Evolutionary conservation across 129 eudicot genomes (phyloP).

Genomic region (Oenanthe sinensis): DNA sequence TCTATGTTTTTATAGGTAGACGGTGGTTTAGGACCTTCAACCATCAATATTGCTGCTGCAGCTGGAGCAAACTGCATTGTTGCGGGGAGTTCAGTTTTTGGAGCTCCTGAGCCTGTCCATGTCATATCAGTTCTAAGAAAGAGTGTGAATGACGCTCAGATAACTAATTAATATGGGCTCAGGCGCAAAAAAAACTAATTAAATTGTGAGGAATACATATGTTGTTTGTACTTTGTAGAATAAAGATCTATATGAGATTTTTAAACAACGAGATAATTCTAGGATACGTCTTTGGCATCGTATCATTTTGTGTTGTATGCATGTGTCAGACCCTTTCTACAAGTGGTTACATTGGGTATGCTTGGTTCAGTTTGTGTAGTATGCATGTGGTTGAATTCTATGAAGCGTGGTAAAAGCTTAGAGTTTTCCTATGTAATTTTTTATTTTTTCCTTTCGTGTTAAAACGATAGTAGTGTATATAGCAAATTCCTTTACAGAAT

Average conservation of each 20-base stretch:
- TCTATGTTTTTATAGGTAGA: conserved; percentile 53
- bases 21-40: conserved; percentile 96
- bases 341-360: neutral
- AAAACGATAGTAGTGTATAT: neutral
- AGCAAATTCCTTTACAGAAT: too few species aligned
- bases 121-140: conserved; percentile 64
- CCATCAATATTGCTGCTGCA: conserved; percentile 67
- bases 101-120: conserved; percentile 75
- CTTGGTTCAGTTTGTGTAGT: neutral
- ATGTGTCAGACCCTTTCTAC: neutral
- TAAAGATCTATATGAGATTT: neutral
- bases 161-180: conserved; percentile 9
- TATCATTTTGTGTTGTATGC: neutral
- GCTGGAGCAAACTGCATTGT: conserved; percentile 98
- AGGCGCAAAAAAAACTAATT: conserved; percentile 1
- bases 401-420: neutral
- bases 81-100: conserved; percentile 94
- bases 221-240: conserved; percentile 4
- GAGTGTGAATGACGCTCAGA: conserved; percentile 47
- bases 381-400: neutral
- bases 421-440: neutral
- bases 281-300: neutral
- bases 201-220: neutral
- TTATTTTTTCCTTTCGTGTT: neutral
- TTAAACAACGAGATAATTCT: neutral